Evolutionary conservation across 768 basidiomycete species (phyloP).

Genomic region (Trametes cinnabarina): DNA sequence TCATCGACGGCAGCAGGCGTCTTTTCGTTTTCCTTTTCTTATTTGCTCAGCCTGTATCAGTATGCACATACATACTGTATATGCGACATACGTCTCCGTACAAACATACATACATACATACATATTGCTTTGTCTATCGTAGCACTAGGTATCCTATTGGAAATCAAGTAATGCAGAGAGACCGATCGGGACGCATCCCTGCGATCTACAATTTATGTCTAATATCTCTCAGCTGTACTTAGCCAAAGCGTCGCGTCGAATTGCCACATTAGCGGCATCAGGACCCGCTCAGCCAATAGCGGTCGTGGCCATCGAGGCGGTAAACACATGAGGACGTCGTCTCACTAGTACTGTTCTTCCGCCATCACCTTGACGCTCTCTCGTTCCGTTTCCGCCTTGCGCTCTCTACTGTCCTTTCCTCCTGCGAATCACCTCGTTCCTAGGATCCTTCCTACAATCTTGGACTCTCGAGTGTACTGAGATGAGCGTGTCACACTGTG

Average conservation of each 20-base stretch:
- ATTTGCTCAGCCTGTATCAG: conserved; percentile 12
- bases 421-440: background rate
- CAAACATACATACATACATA: conserved; percentile 17
- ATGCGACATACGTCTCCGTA: background rate
- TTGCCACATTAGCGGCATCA: background rate
- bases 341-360: background rate
- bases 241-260: background rate
- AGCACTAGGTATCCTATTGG: conserved; percentile 13
- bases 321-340: background rate
- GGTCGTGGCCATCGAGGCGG: background rate
- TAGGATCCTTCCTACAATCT: conserved; percentile 5
- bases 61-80: conserved; percentile 14
- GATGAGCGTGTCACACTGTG: conserved; percentile 11
- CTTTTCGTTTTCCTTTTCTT: background rate
- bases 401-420: background rate
- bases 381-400: background rate
- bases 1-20: background rate
- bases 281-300: background rate
- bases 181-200: background rate
- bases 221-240: too few species aligned
- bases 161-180: conserved; percentile 14
- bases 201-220: background rate
- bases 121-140: conserved; percentile 11
- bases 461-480: background rate
- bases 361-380: background rate